Base-by-base conservation (phyloP, 1,284 basidiomycete genomes). In the Sporisorium iseilematis-ciliati region DNA sequence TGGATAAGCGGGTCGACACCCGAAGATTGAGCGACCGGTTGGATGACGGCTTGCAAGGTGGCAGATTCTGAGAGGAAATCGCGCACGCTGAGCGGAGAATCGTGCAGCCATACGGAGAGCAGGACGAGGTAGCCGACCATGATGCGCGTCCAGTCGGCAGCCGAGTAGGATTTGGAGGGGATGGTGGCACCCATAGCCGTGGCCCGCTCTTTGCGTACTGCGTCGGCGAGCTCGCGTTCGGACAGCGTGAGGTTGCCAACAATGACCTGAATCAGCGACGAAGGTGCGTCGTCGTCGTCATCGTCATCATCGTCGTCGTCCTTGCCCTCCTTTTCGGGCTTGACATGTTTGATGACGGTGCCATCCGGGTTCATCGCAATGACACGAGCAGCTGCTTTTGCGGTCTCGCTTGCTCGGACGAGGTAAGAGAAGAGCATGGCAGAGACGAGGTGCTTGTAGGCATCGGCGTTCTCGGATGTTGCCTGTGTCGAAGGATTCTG, bases 101-200 rank as follows among this genome's bases (percentile, higher is more conserved):
- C 95, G 94, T 95, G 97, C n/a, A 97, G 88, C 96, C 96, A 99
- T 57, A 93, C 92, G 18, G 90, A 89, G 21, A 99, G 88, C 50
- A 97, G 86, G 42, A 90, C 90, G 45, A 98, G 88, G 84, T 97
- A 96, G 1, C 91, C 92, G 6, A 93, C 91, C 82, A 95, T 91
- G 64, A 97, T 88, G 65, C 94, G 88, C 73, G 94, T 93, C 94
- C 95, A 98, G 63, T 80, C 80, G 7, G 77, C 74, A 7, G 81
- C 78, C 7, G 68, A 76, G 45, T 52, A 68, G 21, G 65, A 57
- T 4, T 56, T 55, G 10, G 65, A 54, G n/a, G 67, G 62, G 35
- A 66, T 45, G 26, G 62, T 53, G 14, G 65, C 69, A 5, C 68
- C 68, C 56, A 71, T 73, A 0, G 74, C 69, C 0, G 67, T 70